These are phyloP conservation scores for Cucurbita ficifolia DNA, from an alignment of 306 rosid species.

Conservation along the genomic window DNA sequence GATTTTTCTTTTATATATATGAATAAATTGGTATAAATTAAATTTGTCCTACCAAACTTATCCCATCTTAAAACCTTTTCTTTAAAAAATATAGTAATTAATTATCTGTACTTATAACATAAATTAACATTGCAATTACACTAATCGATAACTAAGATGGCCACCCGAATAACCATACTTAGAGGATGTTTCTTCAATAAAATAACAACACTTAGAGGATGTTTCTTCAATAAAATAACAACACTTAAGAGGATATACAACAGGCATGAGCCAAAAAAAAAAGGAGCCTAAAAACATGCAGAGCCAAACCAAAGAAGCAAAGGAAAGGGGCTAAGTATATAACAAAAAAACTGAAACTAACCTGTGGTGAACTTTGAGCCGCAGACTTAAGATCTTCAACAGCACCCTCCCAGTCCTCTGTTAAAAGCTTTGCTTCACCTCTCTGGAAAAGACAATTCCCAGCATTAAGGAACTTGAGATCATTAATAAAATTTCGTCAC, in stretches of 20 bases:
- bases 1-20: neutral
- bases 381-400: slow-evolving; percentile 87
- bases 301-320: neutral
- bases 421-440: slow-evolving; percentile 92
- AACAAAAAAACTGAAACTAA: neutral
- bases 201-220: no score
- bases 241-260: no score
- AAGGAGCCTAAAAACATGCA: no score
- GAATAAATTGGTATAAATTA: neutral
- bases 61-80: neutral
- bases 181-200: no score
- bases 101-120: neutral
- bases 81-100: neutral
- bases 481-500: neutral
- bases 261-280: no score
- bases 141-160: neutral
- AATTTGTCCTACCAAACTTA: neutral
- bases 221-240: no score
- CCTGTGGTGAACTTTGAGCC: slow-evolving; percentile 91
- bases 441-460: slow-evolving; percentile 38
- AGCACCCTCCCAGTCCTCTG: slow-evolving; percentile 98
- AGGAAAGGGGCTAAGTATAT: neutral
- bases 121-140: neutral
- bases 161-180: no score
- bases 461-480: neutral